A percentile compares a stretch with the other conserved stretches of the same genome.
phyloP scores from a whole-genome alignment of 2,329 filamentous ascomycete species.

The Leptosphaerulina australis region DNA sequence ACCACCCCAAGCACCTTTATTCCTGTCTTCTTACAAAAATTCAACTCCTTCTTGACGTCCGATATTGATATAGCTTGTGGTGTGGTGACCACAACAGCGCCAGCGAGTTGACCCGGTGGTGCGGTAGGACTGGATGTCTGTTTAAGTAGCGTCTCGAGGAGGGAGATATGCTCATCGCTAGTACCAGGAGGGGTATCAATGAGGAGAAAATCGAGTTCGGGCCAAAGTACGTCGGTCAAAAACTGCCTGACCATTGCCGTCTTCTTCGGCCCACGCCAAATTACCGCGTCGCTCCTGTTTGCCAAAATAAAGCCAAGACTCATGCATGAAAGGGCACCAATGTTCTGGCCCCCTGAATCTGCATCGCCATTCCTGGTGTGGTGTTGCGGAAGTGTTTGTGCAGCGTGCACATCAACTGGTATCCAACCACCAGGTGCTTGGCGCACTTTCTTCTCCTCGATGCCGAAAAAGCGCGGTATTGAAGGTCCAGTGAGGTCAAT shows the following conservation, averaged over 20 bases:
- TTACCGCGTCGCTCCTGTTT: conserved; percentile 84
- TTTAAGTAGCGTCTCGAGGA: conserved; percentile 77
- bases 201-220: conserved; percentile 83
- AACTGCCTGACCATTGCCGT: conserved; percentile 99
- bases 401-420: conserved; percentile 80
- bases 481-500: conserved; percentile 95
- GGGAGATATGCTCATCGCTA: conserved; percentile 94
- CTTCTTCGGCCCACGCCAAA: conserved; percentile 98
- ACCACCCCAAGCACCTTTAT: conserved; percentile 85
- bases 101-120: conserved; percentile 70
- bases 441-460: conserved; percentile 86
- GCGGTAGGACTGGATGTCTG: conserved; percentile 25
- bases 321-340: conserved; percentile 80
- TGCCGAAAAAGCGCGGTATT: conserved; percentile 91
- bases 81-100: conserved; percentile 93
- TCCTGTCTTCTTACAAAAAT: conserved; percentile 86
- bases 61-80: conserved; percentile 92
- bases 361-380: conserved; percentile 15
- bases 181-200: conserved; percentile 97
- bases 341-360: conserved; percentile 32
- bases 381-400: conserved; percentile 41
- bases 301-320: conserved; percentile 89
- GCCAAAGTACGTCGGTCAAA: conserved; percentile 88
- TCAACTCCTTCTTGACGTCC: conserved; percentile 92
- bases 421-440: conserved; percentile 93